Conservation (phyloP, 108 stramenopile genomes). For the Skeletonema marinoi region DNA sequence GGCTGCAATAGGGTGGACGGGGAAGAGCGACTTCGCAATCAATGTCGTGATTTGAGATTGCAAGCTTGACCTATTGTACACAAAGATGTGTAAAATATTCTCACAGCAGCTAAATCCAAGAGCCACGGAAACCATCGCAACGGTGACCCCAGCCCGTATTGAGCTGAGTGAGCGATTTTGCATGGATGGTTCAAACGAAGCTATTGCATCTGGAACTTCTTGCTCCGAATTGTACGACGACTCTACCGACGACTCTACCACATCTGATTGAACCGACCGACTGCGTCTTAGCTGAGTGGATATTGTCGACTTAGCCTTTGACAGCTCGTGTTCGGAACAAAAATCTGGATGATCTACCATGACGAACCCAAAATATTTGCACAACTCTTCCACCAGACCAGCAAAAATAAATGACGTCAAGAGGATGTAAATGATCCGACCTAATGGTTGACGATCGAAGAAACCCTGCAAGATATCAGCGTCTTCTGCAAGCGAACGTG, state of each 20-base stretch:
- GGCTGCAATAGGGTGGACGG: constrained; percentile 44
- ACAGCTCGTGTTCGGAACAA: constrained; percentile 52
- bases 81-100: constrained; percentile 83
- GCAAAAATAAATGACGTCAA: constrained; percentile 65
- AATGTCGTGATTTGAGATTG: constrained; percentile 38
- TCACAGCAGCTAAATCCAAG: constrained; percentile 86
- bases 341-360: constrained; percentile 85
- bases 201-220: neutral
- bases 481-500: constrained; percentile 20
- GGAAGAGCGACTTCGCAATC: constrained; percentile 46
- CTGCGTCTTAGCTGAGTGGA: constrained; percentile 15
- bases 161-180: constrained; percentile 35
- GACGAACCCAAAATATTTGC: constrained; percentile 83
- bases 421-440: constrained; percentile 62
- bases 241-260: constrained; percentile 20
- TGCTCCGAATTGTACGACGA: neutral
- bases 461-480: constrained; percentile 39
- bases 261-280: constrained; percentile 26
- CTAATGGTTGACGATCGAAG: constrained; percentile 55
- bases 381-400: constrained; percentile 76
- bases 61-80: constrained; percentile 65
- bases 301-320: constrained; percentile 46
- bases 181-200: constrained; percentile 22
- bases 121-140: constrained; percentile 83
- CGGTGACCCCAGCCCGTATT: constrained; percentile 63